Percentiles rank a stretch among this genome's conserved stretches.
Evolutionary conservation across 495 filamentous ascomycete species (phyloP).

Genomic region (Amniculicola lignicola): DNA sequence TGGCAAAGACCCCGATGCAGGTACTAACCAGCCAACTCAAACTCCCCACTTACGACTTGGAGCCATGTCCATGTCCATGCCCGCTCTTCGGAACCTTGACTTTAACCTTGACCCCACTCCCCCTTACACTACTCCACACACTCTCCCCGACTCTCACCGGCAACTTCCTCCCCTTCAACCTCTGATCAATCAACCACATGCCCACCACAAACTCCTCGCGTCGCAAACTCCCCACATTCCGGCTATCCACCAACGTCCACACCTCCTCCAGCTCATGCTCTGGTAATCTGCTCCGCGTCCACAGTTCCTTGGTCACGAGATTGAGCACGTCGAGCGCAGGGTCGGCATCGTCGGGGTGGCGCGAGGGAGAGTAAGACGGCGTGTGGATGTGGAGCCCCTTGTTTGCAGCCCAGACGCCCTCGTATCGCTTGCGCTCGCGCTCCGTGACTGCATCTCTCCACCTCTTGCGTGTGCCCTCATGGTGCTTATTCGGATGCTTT

Average conservation of each 20-base stretch:
- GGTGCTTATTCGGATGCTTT: constrained; percentile 78
- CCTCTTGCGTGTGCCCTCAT: constrained; percentile 80
- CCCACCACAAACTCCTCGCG: constrained; percentile 91
- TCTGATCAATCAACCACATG: constrained; percentile 91
- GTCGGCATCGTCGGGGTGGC: not conserved
- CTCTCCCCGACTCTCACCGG: constrained; percentile 73
- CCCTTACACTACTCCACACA: constrained; percentile 81
- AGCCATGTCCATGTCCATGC: not conserved
- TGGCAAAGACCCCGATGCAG: too few species aligned
- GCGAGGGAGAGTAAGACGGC: not conserved
- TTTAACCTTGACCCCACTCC: constrained; percentile 48
- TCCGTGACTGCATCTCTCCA: constrained; percentile 77
- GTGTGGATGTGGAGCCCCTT: constrained; percentile 55
- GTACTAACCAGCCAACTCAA: too few species aligned
- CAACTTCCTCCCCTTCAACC: constrained; percentile 81
- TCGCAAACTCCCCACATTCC: constrained; percentile 56
- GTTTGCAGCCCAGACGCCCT: constrained; percentile 96
- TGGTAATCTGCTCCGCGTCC: constrained; percentile 71
- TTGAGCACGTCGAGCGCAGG: constrained; percentile 57
- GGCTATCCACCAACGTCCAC: constrained; percentile 78
- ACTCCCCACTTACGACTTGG: too few species aligned
- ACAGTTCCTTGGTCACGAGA: constrained; percentile 81
- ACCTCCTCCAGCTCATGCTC: constrained; percentile 68
- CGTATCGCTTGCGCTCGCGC: constrained; percentile 82
- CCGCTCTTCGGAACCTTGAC: constrained; percentile 1